Base-by-base conservation (phyloP, 176 grass and related monocot species). In the Carex myosuroides region DNA sequence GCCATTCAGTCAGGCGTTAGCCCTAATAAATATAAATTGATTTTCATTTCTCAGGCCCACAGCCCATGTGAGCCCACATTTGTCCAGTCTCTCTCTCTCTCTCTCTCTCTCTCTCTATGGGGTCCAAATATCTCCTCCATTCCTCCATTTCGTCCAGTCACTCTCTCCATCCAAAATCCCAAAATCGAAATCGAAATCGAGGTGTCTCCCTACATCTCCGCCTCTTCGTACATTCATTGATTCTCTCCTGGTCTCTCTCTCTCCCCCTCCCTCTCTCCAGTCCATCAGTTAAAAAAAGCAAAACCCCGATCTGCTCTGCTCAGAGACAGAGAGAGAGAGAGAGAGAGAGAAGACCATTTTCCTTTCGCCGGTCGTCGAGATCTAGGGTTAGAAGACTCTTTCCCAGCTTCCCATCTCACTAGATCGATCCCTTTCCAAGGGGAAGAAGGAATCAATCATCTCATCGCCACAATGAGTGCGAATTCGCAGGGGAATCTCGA, bases 401-500 rank as follows among this genome's bases (percentile, higher is more conserved):
- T 20, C n/a, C 5, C 64, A 2, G 18, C 14, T 30, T 37, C 56
- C 64, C 37, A 39, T 70, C 24, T 14, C 67, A 56, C 9, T 16
- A 83, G 30, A 54, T 26, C 21, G 0, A 26, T 64, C 61, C 22
- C 11, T 64, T 64, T 64, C 2, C 33, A 35, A 24, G 21, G 22
- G 1, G 1, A 1, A 3, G 4, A 35, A 35, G 33, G 3, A 39
- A 39, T 39, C 37, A 39, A 39, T 39, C 37, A 11, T 12, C 46
- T 2, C 46, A 11, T 48, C 9, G 33, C 83, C 67, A 61, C 57
- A 76, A 92, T 65, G 86, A 87, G 89, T 73, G 81, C 89, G 79
- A 91, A 85, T 69, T 88, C 85, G 75, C 91, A 98, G 88, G 96
- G 89, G 41, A 94, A 94, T 83, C 86, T 98, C 69, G 96, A 98